Base-by-base conservation (phyloP, 1,284 basidiomycete species). In the Cryptococcus sp. region DNA sequence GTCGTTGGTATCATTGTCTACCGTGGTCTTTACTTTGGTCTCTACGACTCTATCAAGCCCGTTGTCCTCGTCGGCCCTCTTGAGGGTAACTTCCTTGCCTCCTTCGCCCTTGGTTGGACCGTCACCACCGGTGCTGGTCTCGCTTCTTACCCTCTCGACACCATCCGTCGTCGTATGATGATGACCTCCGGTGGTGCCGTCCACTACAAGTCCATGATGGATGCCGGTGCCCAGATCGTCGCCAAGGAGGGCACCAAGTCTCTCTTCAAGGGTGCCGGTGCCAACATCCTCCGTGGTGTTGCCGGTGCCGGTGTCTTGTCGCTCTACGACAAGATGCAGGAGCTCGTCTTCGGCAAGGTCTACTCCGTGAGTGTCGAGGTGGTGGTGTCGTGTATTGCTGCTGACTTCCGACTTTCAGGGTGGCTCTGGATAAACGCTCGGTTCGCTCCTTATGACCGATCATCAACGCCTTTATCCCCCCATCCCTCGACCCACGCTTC, bases 261-360 rank as follows among this genome's bases (percentile, higher is more conserved):
- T 23, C 82, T 89, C 67, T 86, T 87, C 79, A 81, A 81, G 79
- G 81, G 80, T 69, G 77, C 78, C 77, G 83, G 77, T 65, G 76
- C 76, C 66, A 88, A 89, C 78, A 78, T 83, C 69, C 81, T 83
- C 73, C 82, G 84, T 76, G 86, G 87, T 76, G 83, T 89, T 59
- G 88, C 88, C 58, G 85, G 85, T 68, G 87, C 87, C 54, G 87
- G 86, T 79, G 86, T 86, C 47, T 79, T 89, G 63, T 85, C 87
- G 15, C 77, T 88, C 51, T 86, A 86, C 71, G 85, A 88, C 80
- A 83, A 87, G 82, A 83, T 83, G 71, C 82, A 82, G 78, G 82
- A 80, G 62, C 59, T 73, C 58, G 81, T 93, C 83, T 94, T 94
- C 82, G 92, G 92, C 86, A 94, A 93, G 86, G 92, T 93, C 81